Percentiles rank a stretch among this genome's conserved stretches.
These are phyloP conservation scores for Phytophthora fragariaefolia DNA, from an alignment of 352 stramenopile genomes.

Conservation along the genomic window DNA sequence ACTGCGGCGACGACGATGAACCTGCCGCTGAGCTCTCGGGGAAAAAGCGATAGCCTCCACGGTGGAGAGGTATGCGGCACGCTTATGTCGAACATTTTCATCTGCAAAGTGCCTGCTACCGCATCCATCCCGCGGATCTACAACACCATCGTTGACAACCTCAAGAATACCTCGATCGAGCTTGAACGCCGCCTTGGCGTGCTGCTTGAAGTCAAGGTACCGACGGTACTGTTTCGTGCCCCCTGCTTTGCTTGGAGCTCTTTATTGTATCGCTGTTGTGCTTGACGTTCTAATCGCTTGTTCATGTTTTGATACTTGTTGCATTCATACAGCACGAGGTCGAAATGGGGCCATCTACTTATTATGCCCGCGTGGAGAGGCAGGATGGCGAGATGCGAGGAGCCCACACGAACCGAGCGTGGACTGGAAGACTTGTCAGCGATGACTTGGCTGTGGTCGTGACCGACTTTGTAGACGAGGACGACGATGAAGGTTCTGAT, in stretches of 20 bases:
- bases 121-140: constrained; percentile 46
- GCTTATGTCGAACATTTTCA: constrained; percentile 60
- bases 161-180: constrained; percentile 40
- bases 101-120: constrained; percentile 57
- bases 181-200: constrained; percentile 47
- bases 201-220: constrained; percentile 47
- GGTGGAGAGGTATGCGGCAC: constrained; percentile 32
- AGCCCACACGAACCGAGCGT: constrained; percentile 41
- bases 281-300: constrained; percentile 8
- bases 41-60: constrained; percentile 18
- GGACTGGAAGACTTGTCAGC: constrained; percentile 45
- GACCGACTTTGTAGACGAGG: constrained; percentile 55
- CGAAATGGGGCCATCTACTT: constrained; percentile 33
- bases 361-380: constrained; percentile 52
- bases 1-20: constrained; percentile 32
- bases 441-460: constrained; percentile 49
- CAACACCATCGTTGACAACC: constrained; percentile 40
- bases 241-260: too few species aligned
- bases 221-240: constrained; percentile 29
- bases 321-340: constrained; percentile 40
- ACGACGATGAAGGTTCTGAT: constrained; percentile 43
- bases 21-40: constrained; percentile 15
- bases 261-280: neutral
- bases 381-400: constrained; percentile 51
- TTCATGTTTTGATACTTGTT: constrained; percentile 6